Conservation (phyloP, 2,329 filamentous ascomycete genomes). For the Cladobotryum mycophilum region DNA sequence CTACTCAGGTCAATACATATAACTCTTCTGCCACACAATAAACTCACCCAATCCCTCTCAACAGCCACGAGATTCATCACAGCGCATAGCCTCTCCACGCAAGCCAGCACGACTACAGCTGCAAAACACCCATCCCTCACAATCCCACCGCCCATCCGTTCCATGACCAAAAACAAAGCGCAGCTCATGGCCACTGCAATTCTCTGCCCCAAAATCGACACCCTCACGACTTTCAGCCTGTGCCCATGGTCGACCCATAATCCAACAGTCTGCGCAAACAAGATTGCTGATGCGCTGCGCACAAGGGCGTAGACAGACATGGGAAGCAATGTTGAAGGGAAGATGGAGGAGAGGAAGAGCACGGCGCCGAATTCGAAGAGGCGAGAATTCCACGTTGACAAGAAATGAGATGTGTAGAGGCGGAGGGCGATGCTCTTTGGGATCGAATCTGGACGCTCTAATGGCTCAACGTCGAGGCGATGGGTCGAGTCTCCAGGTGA, state of each 20-base stretch:
- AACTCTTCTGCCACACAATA: not conserved
- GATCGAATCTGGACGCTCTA: too few relatives aligned
- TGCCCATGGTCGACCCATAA: slow-evolving; percentile 49
- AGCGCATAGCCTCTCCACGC: slow-evolving; percentile 61
- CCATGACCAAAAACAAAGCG: slow-evolving; percentile 28
- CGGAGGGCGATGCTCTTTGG: slow-evolving; percentile 8
- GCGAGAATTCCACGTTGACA: slow-evolving; percentile 60
- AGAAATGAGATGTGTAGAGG: slow-evolving; percentile 53
- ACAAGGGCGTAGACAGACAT: slow-evolving; percentile 63
- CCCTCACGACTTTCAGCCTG: slow-evolving; percentile 43
- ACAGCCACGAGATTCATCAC: slow-evolving; percentile 62
- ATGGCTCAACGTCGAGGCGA: too few relatives aligned
- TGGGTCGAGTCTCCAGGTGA: too few relatives aligned
- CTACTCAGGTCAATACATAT: slow-evolving; percentile 3
- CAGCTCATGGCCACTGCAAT: slow-evolving; percentile 43
- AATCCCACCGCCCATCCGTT: not conserved
- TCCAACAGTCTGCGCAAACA: slow-evolving; percentile 55
- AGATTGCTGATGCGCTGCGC: slow-evolving; percentile 50
- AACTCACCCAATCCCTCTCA: slow-evolving; percentile 61
- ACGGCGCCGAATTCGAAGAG: slow-evolving; percentile 59
- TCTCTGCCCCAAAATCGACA: slow-evolving; percentile 42
- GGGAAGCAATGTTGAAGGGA: slow-evolving; percentile 54
- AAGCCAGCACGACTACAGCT: slow-evolving; percentile 47
- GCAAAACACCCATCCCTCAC: slow-evolving; percentile 20
- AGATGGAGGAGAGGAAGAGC: slow-evolving; percentile 51